phyloP scores from a whole-genome alignment of 805 yeast genomes.

The Yamadazyma scolyti region DNA sequence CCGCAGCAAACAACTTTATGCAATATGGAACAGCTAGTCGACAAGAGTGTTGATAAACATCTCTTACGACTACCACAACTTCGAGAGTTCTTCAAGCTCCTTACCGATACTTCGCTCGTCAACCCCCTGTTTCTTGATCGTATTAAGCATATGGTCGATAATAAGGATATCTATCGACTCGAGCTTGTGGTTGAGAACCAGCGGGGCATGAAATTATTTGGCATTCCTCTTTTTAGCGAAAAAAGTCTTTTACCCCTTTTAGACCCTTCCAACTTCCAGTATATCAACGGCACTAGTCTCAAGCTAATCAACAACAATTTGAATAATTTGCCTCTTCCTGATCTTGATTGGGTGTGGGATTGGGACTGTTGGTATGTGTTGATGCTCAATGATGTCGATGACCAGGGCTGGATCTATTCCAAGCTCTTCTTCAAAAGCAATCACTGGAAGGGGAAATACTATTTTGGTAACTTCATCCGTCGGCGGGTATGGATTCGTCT shows the following conservation, averaged over 20 bases:
- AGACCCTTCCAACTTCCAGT: slow-evolving; percentile 51
- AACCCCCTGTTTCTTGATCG: slow-evolving; percentile 5
- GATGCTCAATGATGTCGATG: slow-evolving; percentile 71
- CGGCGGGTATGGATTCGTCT: slow-evolving; percentile 61
- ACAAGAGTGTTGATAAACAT: slow-evolving; percentile 4
- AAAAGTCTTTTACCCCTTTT: slow-evolving; percentile 44
- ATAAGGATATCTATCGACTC: slow-evolving; percentile 9
- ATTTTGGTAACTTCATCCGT: slow-evolving; percentile 59
- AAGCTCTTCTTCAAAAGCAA: slow-evolving; percentile 44
- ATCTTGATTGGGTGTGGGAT: slow-evolving; percentile 59
- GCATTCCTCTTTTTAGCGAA: slow-evolving; percentile 46
- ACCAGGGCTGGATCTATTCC: slow-evolving; percentile 81
- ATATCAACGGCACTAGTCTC: slow-evolving; percentile 37
- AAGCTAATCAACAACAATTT: slow-evolving; percentile 23
- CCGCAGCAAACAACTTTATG: too few relatives aligned
- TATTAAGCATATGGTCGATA: slow-evolving; percentile 2
- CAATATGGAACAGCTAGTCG: slow-evolving; percentile 9
- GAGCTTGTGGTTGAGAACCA: slow-evolving; percentile 53
- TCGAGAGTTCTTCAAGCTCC: slow-evolving; percentile 5
- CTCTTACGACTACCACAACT: slow-evolving; percentile 10
- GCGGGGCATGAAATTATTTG: slow-evolving; percentile 50
- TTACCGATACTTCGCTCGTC: slow-evolving; percentile 2
- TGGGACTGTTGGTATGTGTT: slow-evolving; percentile 74
- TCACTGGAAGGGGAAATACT: slow-evolving; percentile 62
- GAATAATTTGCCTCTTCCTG: slow-evolving; percentile 48